Conservation (phyloP, 106 monocot genomes). For the Hemerocallis citrina region DNA sequence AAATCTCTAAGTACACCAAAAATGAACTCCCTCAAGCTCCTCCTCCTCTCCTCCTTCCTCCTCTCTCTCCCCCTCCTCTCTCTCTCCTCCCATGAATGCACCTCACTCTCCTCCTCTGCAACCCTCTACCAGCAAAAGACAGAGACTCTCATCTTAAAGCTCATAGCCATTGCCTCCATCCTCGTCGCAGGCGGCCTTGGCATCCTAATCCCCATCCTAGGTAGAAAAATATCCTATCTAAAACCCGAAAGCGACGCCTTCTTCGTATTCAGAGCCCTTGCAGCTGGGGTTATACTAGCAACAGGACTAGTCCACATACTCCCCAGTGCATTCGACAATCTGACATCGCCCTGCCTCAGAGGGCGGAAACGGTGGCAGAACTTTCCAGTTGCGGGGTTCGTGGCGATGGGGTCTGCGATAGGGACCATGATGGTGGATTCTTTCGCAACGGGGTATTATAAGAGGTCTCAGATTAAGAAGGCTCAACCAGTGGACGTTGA, state of each 20-base stretch:
- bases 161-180: constrained; percentile 54
- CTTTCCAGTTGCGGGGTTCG: constrained; percentile 68
- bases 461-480: constrained; percentile 37
- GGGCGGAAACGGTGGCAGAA: constrained; percentile 24
- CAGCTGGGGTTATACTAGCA: constrained; percentile 60
- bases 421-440: constrained; percentile 67
- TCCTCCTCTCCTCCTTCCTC: constrained; percentile 1
- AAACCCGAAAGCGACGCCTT: constrained; percentile 35
- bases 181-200: constrained; percentile 39
- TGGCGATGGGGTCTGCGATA: constrained; percentile 63
- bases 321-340: constrained; percentile 44
- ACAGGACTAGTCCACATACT: constrained; percentile 59
- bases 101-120: background rate
- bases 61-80: constrained; percentile 8
- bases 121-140: background rate
- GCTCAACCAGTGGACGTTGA: constrained; percentile 31
- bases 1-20: background rate
- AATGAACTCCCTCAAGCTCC: background rate
- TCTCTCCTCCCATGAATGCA: constrained; percentile 14
- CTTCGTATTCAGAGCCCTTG: constrained; percentile 54
- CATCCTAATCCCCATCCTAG: constrained; percentile 39
- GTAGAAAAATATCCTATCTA: constrained; percentile 23
- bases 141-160: constrained; percentile 26
- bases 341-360: constrained; percentile 44
- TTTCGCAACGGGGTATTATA: constrained; percentile 42